Evolutionary conservation across 1,284 basidiomycete species (phyloP).

Genomic region (Cystobasidiaceae sp.): DNA sequence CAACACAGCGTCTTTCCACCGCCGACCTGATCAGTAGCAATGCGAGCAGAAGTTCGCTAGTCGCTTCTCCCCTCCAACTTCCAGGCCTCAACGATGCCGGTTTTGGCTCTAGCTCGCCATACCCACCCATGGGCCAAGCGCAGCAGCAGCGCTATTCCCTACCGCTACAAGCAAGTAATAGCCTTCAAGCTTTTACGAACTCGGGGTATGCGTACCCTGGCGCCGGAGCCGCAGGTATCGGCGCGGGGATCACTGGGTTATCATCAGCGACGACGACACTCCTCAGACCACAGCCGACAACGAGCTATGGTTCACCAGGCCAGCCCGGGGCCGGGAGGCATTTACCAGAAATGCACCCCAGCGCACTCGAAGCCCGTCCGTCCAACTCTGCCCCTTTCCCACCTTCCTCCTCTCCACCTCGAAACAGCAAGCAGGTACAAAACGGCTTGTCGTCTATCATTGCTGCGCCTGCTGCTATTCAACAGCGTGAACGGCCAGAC

Average conservation of each 20-base stretch:
- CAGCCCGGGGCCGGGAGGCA: not conserved
- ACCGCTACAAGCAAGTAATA: not conserved
- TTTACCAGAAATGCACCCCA: conserved; percentile 29
- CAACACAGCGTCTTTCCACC: not conserved
- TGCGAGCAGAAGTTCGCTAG: not conserved
- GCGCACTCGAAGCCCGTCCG: conserved; percentile 26
- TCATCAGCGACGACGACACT: not conserved
- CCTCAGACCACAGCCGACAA: conserved; percentile 16
- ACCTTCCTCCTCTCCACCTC: conserved; percentile 10
- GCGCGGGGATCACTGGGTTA: not conserved
- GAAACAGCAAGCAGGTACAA: not conserved
- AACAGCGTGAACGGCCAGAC: conserved; percentile 28
- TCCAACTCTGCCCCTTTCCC: conserved; percentile 27
- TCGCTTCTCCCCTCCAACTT: not conserved
- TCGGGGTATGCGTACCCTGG: too few species aligned
- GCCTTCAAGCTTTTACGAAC: not conserved
- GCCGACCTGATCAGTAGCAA: not conserved
- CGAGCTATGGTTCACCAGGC: conserved; percentile 1
- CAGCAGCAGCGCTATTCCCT: conserved; percentile 22
- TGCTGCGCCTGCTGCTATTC: conserved; percentile 14
- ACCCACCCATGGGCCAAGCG: conserved; percentile 11
- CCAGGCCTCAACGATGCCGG: conserved; percentile 9
- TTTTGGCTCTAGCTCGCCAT: conserved; percentile 27
- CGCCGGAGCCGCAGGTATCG: too few species aligned
- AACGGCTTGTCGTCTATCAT: not conserved